These are phyloP conservation scores for Leccinellum rugosiceps DNA, from an alignment of 768 basidiomycete species.

Conservation along the genomic window DNA sequence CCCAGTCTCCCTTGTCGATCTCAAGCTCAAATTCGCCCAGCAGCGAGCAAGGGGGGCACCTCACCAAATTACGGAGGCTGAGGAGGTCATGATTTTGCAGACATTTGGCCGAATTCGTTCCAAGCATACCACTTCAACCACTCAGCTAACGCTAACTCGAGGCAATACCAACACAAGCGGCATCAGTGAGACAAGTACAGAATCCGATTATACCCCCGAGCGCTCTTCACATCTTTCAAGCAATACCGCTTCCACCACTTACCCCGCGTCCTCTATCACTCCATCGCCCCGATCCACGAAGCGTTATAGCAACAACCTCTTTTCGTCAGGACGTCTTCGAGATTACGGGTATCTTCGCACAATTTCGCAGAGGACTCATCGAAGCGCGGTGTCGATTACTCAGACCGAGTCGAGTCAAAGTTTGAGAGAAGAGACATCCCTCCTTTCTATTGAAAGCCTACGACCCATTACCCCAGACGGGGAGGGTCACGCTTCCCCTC, in stretches of 20 bases:
- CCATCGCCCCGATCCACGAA: constrained; percentile 51
- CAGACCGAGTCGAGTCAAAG: constrained; percentile 45
- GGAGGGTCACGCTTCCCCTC: constrained; percentile 37
- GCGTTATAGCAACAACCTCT: constrained; percentile 84
- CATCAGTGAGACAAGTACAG: constrained; percentile 17
- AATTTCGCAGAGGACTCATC: constrained; percentile 42
- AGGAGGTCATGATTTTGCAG: constrained; percentile 82
- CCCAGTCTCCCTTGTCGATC: constrained; percentile 60
- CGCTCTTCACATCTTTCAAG: constrained; percentile 36
- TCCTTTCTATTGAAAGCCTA: constrained; percentile 45
- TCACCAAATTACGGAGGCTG: constrained; percentile 73
- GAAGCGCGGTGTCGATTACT: constrained; percentile 40
- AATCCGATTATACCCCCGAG: constrained; percentile 32
- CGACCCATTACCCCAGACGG: constrained; percentile 58
- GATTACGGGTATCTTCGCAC: constrained; percentile 71
- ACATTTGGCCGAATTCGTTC: constrained; percentile 56
- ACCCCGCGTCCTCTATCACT: constrained; percentile 38
- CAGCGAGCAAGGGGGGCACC: constrained; percentile 68
- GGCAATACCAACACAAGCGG: constrained; percentile 17
- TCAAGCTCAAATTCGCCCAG: constrained; percentile 66
- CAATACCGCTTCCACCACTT: constrained; percentile 34
- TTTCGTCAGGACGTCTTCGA: constrained; percentile 74
- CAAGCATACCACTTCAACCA: constrained; percentile 27
- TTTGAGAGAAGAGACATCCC: constrained; percentile 43
- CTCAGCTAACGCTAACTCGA: constrained; percentile 10